Evolutionary conservation across 2,329 filamentous ascomycete genomes (phyloP), one percentile per base, ranked within the genome.

Genomic region (Colletotrichum plurivorum): DNA sequence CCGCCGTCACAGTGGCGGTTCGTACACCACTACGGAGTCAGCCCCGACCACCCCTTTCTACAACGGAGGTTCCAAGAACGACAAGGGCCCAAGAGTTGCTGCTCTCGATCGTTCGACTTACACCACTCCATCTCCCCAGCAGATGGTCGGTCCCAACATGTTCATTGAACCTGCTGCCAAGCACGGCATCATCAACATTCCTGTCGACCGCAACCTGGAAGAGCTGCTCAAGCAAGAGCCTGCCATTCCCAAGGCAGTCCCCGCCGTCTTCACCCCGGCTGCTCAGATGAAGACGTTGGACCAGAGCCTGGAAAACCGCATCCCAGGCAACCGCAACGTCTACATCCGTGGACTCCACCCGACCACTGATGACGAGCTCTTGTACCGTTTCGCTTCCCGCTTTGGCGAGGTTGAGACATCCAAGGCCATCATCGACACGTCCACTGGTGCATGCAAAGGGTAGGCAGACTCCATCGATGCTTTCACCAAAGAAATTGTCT

Each of bases 261-360:
- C 95, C 16, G 95, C 96, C 7, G 91, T 94, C 73, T 95, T 93
- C 77, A 94, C 93, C 66, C 94, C 94, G 31, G 92, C 91, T 25
- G 95, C 95, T 66, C 93, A 93, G 75, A 90, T 93, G 83, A 93
- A 97, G 86, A 95, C 93, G 49, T 89, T 98, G 31, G 95, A 97
- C 72, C 95, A 97, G 80, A 97, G 95, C 77, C 86, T 99, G 56
- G 94, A 97, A 82, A 98, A 98, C 76, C 93, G 94, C 68, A 96
- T 91, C 67, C 84, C 93, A 55, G 95, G 95, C 52, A 97, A 98
- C 78, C 96, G 94, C 72, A 99, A 99, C 76, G 95, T 99, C 73
- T 99, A 99, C 84, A 98, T 99, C 72, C 94, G 96, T 70, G 97
- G 97, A 18, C 91, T 99, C 71, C 93, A 97, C 72, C 95, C 96